Evolutionary conservation across 1,139 yeast genomes (phyloP), one percentile per base, ranked within the genome.

Genomic region (Diutina scorzettiae): DNA sequence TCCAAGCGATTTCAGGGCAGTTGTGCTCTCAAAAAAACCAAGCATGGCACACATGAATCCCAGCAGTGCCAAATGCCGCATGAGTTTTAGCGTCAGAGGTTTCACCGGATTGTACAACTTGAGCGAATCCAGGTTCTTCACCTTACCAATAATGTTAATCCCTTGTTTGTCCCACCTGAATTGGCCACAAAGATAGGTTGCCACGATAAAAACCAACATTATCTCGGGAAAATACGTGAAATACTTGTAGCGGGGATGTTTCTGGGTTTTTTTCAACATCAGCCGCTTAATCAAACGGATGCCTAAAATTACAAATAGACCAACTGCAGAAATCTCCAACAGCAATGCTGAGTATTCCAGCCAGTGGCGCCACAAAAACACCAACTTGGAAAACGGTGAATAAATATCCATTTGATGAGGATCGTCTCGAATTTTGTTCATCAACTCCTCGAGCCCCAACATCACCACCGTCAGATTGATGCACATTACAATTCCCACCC

Each of bases 1-100:
- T 46, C 78, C 95, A 45, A 72, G 67, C 7, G 83, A 81, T 62
- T 84, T 83, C 29, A 91, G 84, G 1, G 97, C 96, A 0, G 96
- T 87, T 0, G 96, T 84, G 4, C 95, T 81, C 57, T 91, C 97
- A 53, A 91, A 85, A 53, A 91, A 85, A 0, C 98, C 98, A 34
- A 91, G 64, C 59, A 87, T 76, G 0, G 96, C 95, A 48, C 87
- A 79, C 46, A 83, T 70, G 47, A 87, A 78, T 0, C 85, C 78
- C 0, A 81, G 68, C 3, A 78, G 64, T 46, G 75, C 66, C 36
- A 80, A 58, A 20, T 59, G 55, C 43, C 61, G 65, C 53, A 69
- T 66, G 45, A 66, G 58, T 3, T 58, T 56, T 52, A 59, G 59
- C 24, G n/a, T n/a, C 12, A n/a, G 17, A 11, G 23, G 32, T 3